Evolutionary conservation across 2,329 filamentous ascomycete species (phyloP), one percentile per base, ranked within the genome.

Genomic region (Alternaria sp.): DNA sequence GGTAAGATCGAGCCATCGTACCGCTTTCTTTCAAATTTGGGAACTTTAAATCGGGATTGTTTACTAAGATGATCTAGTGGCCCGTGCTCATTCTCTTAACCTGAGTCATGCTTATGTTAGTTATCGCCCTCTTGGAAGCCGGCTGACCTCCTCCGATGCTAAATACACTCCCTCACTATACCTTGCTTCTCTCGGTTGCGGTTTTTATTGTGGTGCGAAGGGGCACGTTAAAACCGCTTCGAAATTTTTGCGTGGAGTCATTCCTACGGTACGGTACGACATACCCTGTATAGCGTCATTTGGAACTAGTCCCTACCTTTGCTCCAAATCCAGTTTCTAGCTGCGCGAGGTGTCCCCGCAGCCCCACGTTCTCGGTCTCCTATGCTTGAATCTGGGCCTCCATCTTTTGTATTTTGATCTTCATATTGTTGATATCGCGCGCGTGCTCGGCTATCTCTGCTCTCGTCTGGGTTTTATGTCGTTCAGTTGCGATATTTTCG

Each of bases 381-480:
- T 36, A 50, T 50, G 48, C 33, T 50, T 50, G 34, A n/a, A 24
- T 34, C 4, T 45, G 29, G 29, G 31, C 24, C 23, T 44, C 51
- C 23, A 53, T 45, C 36, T 37, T 21, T 29, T 21, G 24, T 8
- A 28, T 41, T 14, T 40, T 37, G 14, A 3, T 44, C 17, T 14
- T 51, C 39, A 42, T 56, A 26, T 13, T 29, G 28, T 37, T 29
- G 4, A 41, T 40, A 2, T 40, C 23, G 24, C 28, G 36, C 21
- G 37, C 9, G 26, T 24, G 17, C 10, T 10, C 28, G 5, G 44
- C 52, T 4, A 24, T 31, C 0, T 39, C 29, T 14, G 48, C 17
- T 13, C 10, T 34, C 17, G 21, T 26, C 2, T 24, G 2, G 2
- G 11, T 55, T 14, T 48, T 17, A 13, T 36, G 13, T 17, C 34